Evolutionary conservation across 2,329 filamentous ascomycete genomes (phyloP).

Genomic region (Aspergillus cejpii): DNA sequence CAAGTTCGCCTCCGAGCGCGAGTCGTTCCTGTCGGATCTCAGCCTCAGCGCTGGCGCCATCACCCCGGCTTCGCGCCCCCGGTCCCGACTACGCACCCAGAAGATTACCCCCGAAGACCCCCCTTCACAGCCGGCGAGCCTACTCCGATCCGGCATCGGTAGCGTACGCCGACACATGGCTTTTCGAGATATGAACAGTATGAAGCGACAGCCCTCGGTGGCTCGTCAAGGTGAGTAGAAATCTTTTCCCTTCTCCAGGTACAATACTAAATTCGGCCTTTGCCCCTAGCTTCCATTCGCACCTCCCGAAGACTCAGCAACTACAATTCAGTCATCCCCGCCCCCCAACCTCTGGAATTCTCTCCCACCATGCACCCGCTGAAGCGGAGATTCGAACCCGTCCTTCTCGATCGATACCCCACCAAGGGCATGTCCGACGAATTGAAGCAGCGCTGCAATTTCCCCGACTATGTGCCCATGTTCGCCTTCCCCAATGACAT

Average conservation of each 20-base stretch:
- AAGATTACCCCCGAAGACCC: conserved; percentile 71
- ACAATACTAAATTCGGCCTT: not conserved
- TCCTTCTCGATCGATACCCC: conserved; percentile 90
- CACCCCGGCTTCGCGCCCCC: conserved; percentile 58
- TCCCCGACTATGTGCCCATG: conserved; percentile 98
- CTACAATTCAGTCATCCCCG: conserved; percentile 96
- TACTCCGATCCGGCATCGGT: conserved; percentile 59
- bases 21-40: conserved; percentile 87
- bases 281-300: conserved; percentile 56
- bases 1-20: conserved; percentile 93
- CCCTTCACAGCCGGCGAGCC: conserved; percentile 34
- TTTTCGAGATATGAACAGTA: conserved; percentile 88
- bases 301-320: conserved; percentile 87
- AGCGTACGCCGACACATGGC: conserved; percentile 90
- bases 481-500: conserved; percentile 99
- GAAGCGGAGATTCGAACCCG: conserved; percentile 88
- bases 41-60: conserved; percentile 80
- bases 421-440: conserved; percentile 77
- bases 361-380: conserved; percentile 93
- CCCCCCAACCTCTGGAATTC: conserved; percentile 80
- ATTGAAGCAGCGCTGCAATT: conserved; percentile 68
- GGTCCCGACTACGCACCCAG: conserved; percentile 72
- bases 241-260: too few species aligned
- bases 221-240: conserved; percentile 62
- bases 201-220: conserved; percentile 74